A percentile compares a stretch with the other conserved stretches of the same genome.
Conservation (phyloP, 441 rosid species). For the Theobroma grandiflorum region DNA sequence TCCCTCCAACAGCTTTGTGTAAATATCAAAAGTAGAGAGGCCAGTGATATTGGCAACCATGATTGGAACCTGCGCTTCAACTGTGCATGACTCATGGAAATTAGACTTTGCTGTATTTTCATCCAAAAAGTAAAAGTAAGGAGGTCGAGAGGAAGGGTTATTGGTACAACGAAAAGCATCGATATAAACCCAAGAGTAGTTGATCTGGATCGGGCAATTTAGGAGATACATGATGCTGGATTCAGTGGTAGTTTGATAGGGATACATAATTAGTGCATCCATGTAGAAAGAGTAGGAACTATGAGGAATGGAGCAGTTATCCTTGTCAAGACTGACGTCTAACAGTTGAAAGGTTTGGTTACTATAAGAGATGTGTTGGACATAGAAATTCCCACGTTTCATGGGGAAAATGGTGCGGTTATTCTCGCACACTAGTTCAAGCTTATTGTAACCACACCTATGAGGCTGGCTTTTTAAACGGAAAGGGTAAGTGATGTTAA, state of each 20-base stretch:
- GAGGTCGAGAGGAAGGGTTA: not conserved
- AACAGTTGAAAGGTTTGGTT: not conserved
- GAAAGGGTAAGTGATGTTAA: conserved; percentile 4
- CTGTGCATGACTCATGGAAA: not conserved
- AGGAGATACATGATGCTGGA: not conserved
- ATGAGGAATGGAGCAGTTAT: not conserved
- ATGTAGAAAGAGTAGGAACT: not conserved
- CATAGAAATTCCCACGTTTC: not conserved
- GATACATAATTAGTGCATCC: not conserved
- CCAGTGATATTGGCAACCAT: conserved; percentile 1
- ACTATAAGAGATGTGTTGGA: not conserved
- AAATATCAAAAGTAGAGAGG: not conserved
- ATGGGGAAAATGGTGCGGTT: not conserved
- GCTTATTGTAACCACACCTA: not conserved
- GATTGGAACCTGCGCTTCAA: not conserved
- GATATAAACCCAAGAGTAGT: not conserved
- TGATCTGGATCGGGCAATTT: not conserved
- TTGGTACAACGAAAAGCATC: not conserved
- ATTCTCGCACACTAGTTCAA: conserved; percentile 5
- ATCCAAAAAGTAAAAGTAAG: not conserved
- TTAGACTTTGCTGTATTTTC: not conserved
- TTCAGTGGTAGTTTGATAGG: too few relatives aligned
- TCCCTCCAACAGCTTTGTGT: not conserved
- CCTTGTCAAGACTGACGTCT: not conserved
- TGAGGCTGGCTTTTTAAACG: not conserved